Evolutionary conservation across 352 stramenopile species (phyloP), one percentile per base, ranked within the genome.

Genomic region (Phytophthora fragariae): DNA sequence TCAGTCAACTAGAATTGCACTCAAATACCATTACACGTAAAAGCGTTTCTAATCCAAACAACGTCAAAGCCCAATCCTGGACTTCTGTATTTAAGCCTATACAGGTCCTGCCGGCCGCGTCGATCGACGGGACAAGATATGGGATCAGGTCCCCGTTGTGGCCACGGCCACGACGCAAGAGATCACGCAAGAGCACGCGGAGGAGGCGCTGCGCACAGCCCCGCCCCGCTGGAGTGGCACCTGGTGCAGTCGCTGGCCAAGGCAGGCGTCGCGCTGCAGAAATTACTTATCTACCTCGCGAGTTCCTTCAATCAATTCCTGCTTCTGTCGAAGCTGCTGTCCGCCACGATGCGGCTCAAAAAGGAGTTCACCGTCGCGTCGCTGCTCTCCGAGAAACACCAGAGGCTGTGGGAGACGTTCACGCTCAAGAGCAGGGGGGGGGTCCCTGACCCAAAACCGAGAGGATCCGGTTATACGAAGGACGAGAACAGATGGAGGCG

Each of bases 251-350:
- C 87, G 29, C 62, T 91, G 59, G 71, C 70, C 1, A 80, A 91
- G 29, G 76, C 82, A 8, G 78, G 88, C 39, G 85, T 97, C 47
- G 80, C 76, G 33, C 69, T 95, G 27, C 78, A 77, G 29, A 74
- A 79, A 47, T 95, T 97, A 58, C 61, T 97, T 47, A 75, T 87
- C 29, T 83, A 89, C 56, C 79, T 95, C 24, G 89, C 88, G 57
- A 92, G 85, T 68, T 82, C 95, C 33, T 95, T 95, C 59, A 90
- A 95, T 58, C 88, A 85, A 4, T 62, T 97, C 33, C 66, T 95
- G 57, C 67, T 97, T 54, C 75, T 91, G 17, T 87, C 90, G 0
- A 84, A 93, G 65, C 80, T 95, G 19, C 67, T 94, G 41, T 70
- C 82, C 15, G 82, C 90, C 58, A 89, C 85, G 17, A 95, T 83